phyloP scores from a whole-genome alignment of 768 basidiomycete species.

The Leccinum truebloodii region DNA sequence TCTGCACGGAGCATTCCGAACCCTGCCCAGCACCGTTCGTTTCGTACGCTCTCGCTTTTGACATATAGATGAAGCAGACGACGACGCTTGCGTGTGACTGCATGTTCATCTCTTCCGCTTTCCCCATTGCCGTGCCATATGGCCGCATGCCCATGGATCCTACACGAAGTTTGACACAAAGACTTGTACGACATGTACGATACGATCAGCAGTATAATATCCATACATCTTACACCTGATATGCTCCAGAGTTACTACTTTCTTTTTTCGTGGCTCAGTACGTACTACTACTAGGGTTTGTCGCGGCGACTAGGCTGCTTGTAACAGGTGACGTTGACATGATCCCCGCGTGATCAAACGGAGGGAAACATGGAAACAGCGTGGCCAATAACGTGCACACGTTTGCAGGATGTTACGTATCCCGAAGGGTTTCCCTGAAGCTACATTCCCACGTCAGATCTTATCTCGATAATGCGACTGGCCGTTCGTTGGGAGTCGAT shows the following conservation, averaged over 20 bases:
- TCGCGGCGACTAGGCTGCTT: not conserved
- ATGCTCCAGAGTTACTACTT: slow-evolving; percentile 8
- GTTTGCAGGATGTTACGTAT: not conserved
- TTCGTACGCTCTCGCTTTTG: slow-evolving; percentile 6
- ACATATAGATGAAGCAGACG: slow-evolving; percentile 24
- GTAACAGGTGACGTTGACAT: slow-evolving; percentile 10
- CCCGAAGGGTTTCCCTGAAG: not conserved
- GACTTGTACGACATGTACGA: slow-evolving; percentile 31
- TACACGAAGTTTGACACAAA: slow-evolving; percentile 15
- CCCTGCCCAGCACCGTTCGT: slow-evolving; percentile 1
- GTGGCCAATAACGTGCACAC: slow-evolving; percentile 6
- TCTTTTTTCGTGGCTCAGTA: slow-evolving; percentile 1
- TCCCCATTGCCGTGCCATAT: slow-evolving; percentile 16
- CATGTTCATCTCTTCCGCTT: slow-evolving; percentile 23
- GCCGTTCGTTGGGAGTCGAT: not conserved
- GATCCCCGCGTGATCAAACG: slow-evolving; percentile 5
- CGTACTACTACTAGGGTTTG: not conserved
- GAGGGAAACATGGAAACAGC: slow-evolving; percentile 9
- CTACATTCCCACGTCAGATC: not conserved
- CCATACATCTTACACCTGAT: slow-evolving; percentile 13
- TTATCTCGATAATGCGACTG: not conserved
- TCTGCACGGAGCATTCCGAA: slow-evolving; percentile 5
- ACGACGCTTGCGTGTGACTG: slow-evolving; percentile 17
- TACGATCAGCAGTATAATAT: slow-evolving; percentile 28
- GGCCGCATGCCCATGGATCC: slow-evolving; percentile 21